Evolutionary conservation across 164 flowering plant genomes (phyloP).

Genomic region (Paratinospora sagittata): DNA sequence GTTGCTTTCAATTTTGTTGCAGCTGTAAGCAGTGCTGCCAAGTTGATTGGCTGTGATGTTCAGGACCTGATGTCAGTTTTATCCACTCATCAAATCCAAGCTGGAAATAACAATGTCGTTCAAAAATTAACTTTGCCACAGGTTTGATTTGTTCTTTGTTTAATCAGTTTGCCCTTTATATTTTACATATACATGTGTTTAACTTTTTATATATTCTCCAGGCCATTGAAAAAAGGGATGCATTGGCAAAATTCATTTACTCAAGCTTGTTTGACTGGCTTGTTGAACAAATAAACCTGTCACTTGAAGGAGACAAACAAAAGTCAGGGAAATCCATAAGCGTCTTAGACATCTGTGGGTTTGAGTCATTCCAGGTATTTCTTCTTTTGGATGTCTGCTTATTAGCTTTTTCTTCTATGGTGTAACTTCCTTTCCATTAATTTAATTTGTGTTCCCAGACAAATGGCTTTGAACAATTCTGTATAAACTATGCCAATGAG

Average conservation of each 20-base stretch:
- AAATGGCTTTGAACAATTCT: conserved; percentile 92
- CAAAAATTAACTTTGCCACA: conserved; percentile 61
- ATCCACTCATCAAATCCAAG: conserved; percentile 53
- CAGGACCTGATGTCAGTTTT: conserved; percentile 51
- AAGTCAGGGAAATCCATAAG: conserved; percentile 64
- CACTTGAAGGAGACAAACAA: conserved; percentile 51
- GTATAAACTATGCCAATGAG: conserved; percentile 94
- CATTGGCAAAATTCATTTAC: conserved; percentile 76
- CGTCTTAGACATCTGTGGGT: conserved; percentile 87
- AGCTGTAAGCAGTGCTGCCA: conserved; percentile 71
- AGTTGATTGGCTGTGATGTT: conserved; percentile 62
- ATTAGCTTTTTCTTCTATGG: background rate
- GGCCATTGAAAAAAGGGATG: conserved; percentile 85
- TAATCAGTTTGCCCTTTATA: background rate
- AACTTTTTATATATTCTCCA: conserved; percentile 22
- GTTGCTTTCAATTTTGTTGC: conserved; percentile 18
- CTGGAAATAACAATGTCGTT: conserved; percentile 55
- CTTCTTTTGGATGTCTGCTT: conserved; percentile 8
- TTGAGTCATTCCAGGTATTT: conserved; percentile 76
- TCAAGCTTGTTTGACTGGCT: conserved; percentile 89
- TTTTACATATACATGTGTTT: background rate
- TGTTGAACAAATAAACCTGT: conserved; percentile 68
- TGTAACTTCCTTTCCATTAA: conserved; percentile 2
- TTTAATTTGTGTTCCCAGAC: conserved; percentile 41
- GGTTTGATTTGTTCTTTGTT: conserved; percentile 34